Evolutionary conservation across 257 asterid genomes (phyloP).

Genomic region (Rubia yunnanensis): DNA sequence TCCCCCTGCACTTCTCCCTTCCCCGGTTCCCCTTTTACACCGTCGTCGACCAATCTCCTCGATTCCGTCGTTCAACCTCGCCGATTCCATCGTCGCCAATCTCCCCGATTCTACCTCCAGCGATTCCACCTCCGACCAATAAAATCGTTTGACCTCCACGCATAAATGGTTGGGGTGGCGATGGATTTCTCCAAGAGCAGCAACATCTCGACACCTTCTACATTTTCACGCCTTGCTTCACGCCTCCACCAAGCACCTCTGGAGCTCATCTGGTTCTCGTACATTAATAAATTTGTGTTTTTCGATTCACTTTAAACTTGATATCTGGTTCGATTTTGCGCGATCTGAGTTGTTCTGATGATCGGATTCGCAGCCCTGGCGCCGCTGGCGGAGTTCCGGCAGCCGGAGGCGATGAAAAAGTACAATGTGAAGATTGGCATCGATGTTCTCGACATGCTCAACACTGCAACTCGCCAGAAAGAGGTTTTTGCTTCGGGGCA

Average conservation of each 20-base stretch:
- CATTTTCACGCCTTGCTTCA: slow-evolving; percentile 49
- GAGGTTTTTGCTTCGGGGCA: slow-evolving; percentile 48
- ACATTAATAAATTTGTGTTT: slow-evolving; percentile 9
- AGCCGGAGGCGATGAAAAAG: slow-evolving; percentile 57
- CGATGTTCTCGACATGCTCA: slow-evolving; percentile 77
- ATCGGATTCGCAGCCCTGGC: slow-evolving; percentile 64
- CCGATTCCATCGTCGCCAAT: too few relatives aligned
- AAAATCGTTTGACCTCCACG: too few relatives aligned
- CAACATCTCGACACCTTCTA: slow-evolving; percentile 49
- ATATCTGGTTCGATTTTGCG: background rate
- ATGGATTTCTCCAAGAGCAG: slow-evolving; percentile 91
- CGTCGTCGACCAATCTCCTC: too few relatives aligned
- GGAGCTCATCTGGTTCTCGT: slow-evolving; percentile 71
- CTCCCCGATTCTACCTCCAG: too few relatives aligned
- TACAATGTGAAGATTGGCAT: slow-evolving; percentile 48
- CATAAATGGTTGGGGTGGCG: slow-evolving; percentile 79
- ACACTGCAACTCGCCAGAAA: slow-evolving; percentile 74
- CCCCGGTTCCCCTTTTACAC: too few relatives aligned
- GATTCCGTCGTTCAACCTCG: too few relatives aligned
- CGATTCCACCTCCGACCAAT: too few relatives aligned
- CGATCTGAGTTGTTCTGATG: background rate
- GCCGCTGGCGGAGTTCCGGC: slow-evolving; percentile 74
- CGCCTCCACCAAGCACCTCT: slow-evolving; percentile 30
- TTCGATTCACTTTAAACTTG: background rate
- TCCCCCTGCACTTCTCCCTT: too few relatives aligned